Conservation (phyloP, 768 basidiomycete genomes). For the Leccinellum albellum region DNA sequence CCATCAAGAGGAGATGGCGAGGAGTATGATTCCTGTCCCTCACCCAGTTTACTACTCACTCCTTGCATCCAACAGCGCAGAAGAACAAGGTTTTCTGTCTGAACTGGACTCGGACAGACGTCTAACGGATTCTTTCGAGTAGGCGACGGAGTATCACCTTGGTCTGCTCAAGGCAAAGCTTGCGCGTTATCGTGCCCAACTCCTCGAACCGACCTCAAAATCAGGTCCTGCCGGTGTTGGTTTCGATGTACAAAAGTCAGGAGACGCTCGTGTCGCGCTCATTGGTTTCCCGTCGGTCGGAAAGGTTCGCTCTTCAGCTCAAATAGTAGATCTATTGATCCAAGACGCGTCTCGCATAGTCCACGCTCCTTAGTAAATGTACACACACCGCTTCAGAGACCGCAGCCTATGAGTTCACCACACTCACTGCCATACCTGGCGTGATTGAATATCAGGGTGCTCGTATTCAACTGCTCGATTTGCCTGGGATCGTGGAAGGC, state of each 20-base stretch:
- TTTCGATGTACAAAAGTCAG: slow-evolving; percentile 84
- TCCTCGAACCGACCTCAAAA: slow-evolving; percentile 88
- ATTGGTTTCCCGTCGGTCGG: slow-evolving; percentile 98
- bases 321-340: background rate
- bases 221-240: slow-evolving; percentile 77
- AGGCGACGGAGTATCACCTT: slow-evolving; percentile 94
- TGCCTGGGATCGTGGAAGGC: slow-evolving; percentile 94
- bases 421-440: slow-evolving; percentile 92
- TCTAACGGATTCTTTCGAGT: slow-evolving; percentile 15
- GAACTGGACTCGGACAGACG: background rate
- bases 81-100: slow-evolving; percentile 79
- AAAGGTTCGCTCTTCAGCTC: slow-evolving; percentile 44
- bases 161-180: slow-evolving; percentile 93
- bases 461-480: slow-evolving; percentile 89
- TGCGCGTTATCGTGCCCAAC: slow-evolving; percentile 89
- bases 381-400: slow-evolving; percentile 87
- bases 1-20: slow-evolving; percentile 90
- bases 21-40: slow-evolving; percentile 63
- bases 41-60: background rate
- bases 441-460: slow-evolving; percentile 95
- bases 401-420: slow-evolving; percentile 96
- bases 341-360: slow-evolving; percentile 41
- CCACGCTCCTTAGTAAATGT: slow-evolving; percentile 85
- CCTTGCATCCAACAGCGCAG: slow-evolving; percentile 54
- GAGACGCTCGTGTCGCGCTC: slow-evolving; percentile 86